These are phyloP conservation scores for Xylariaceae sp. DNA, from an alignment of 2,329 filamentous ascomycete genomes.

Conservation along the genomic window DNA sequence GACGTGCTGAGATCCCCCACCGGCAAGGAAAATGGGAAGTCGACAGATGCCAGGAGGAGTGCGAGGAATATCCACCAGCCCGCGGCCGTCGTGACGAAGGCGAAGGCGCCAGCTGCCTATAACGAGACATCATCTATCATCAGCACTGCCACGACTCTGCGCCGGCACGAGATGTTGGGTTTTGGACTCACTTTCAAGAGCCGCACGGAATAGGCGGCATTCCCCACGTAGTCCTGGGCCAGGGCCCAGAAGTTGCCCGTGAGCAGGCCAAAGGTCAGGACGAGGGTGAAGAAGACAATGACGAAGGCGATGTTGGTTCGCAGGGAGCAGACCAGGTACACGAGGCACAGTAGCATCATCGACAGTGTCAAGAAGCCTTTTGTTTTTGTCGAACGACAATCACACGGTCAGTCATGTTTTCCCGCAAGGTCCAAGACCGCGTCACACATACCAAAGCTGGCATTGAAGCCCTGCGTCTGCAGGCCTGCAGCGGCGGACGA, in stretches of 20 bases:
- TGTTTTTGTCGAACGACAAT: too few relatives aligned
- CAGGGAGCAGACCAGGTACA: slow-evolving; percentile 62
- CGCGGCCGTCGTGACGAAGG: slow-evolving; percentile 11
- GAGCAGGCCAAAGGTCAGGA: slow-evolving; percentile 50
- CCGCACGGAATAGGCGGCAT: slow-evolving; percentile 20
- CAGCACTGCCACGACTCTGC: too few relatives aligned
- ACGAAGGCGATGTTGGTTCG: slow-evolving; percentile 67
- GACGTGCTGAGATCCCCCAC: slow-evolving; percentile 15
- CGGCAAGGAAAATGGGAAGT: slow-evolving; percentile 12
- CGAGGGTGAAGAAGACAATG: slow-evolving; percentile 58
- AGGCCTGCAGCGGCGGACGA: slow-evolving; percentile 33
- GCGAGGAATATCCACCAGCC: slow-evolving; percentile 15
- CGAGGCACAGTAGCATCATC: slow-evolving; percentile 58
- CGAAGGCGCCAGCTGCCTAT: slow-evolving; percentile 12
- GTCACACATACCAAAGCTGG: slow-evolving; percentile 40
- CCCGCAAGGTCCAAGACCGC: background rate
- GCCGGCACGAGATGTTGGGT: background rate
- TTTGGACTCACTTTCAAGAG: slow-evolving; percentile 20
- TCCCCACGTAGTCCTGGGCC: slow-evolving; percentile 32
- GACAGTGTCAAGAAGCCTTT: slow-evolving; percentile 25
- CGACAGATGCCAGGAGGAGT: slow-evolving; percentile 13
- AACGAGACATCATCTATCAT: slow-evolving; percentile 1
- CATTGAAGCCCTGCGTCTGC: slow-evolving; percentile 41
- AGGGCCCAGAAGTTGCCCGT: slow-evolving; percentile 53
- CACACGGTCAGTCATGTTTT: background rate